Base-by-base conservation (phyloP, 208 protist genomes). In the Trypanosoma grayi region DNA sequence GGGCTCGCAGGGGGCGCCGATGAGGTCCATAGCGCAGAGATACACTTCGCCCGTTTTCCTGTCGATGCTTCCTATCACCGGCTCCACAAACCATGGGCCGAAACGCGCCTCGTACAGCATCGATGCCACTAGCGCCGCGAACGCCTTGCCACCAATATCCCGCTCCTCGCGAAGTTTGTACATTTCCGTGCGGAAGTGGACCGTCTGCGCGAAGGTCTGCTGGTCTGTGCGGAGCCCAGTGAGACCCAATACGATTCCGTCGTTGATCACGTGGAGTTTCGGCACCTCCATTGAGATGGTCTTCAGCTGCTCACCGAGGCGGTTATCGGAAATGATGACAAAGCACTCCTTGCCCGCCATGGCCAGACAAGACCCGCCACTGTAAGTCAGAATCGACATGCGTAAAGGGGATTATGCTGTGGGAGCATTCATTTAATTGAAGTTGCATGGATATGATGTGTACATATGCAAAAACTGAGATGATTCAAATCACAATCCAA, bases 321-420 rank as follows among this genome's bases (percentile, higher is more conserved):
- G 89, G 52, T 87, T 90, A 81, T 99, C 98, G 5, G 91, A 89
- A 16, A 98, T 96, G 60, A 99, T 98, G 7, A 98, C 98, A 50
- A 99, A 97, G 81, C 98, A 99, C 74, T 98, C 89, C 71, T 99
- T 99, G 10, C 98, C 98, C 0, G 86, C 82, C 98, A 99, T 99
- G 20, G 96, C 97, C 68, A 99, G 51, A 46, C 98, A 82, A 36
- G 96, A 97, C 58, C 95, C 96, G 47, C 98, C 98, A 74, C 98
- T 99, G 83, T 99, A 98, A 45, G 84, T 61, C 46, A 96, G 70
- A 68, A 97, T 97, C 18, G 85, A 95, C 92, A 97, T 97, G 57
- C 1, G 20, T 3, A 34, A 63, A 41, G n/a, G n/a, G n/a, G n/a
- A n/a, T n/a, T n/a, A n/a, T 1, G 9, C 22, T 50, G 24, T 18